Evolutionary conservation across 140 eudicot species (phyloP).

Genomic region (Senecio squalidus): DNA sequence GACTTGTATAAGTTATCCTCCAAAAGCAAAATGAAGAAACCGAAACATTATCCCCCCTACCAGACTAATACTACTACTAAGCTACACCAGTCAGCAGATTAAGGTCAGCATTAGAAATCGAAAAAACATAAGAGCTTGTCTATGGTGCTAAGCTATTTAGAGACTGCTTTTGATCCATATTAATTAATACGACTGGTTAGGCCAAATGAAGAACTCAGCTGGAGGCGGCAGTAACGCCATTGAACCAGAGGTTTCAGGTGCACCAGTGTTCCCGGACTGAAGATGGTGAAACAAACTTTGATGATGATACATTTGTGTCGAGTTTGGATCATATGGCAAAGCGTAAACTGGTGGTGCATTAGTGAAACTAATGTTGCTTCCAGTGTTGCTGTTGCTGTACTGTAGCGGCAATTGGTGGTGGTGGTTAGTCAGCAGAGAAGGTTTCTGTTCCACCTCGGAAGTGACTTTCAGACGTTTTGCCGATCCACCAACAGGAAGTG

Average conservation of each 20-base stretch:
- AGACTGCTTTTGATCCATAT: conserved; percentile 6
- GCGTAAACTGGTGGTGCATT: conserved; percentile 46
- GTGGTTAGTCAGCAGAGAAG: conserved; percentile 24
- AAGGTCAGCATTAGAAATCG: conserved; percentile 31
- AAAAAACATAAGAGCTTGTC: conserved; percentile 13
- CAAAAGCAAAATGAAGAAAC: conserved; percentile 20
- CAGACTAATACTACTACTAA: conserved; percentile 33
- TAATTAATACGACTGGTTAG: conserved; percentile 60
- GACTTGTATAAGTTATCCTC: conserved; percentile 23
- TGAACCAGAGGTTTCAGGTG: conserved; percentile 41
- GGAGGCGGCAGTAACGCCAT: conserved; percentile 45
- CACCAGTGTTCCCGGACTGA: conserved; percentile 25
- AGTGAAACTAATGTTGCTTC: conserved; percentile 54
- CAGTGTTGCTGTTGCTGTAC: conserved; percentile 29
- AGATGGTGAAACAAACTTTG: conserved; percentile 68
- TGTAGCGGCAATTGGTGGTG: conserved; percentile 30
- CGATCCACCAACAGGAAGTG: conserved; percentile 88
- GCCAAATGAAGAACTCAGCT: conserved; percentile 78
- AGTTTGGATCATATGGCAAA: conserved; percentile 47
- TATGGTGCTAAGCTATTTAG: conserved; percentile 10
- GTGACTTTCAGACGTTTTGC: conserved; percentile 80
- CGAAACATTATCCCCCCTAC: conserved; percentile 7
- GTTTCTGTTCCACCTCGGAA: conserved; percentile 45
- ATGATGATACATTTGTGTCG: conserved; percentile 42
- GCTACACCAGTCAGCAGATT: conserved; percentile 43